phyloP scores from a whole-genome alignment of 2,329 filamentous ascomycete species.

The Aspergillus proliferans region DNA sequence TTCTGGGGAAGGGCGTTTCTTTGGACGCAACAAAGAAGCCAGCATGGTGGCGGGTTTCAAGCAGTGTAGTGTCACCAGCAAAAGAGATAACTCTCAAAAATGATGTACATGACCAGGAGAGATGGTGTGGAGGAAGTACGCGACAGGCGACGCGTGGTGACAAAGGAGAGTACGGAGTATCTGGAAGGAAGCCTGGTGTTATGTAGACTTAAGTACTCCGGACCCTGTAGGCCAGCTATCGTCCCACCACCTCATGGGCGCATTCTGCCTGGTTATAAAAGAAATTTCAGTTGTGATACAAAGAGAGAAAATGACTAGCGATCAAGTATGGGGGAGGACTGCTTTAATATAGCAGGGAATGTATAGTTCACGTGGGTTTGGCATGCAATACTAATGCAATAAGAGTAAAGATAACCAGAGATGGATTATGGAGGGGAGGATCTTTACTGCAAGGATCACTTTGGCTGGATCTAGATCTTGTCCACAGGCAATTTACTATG shows the following conservation, averaged over 20 bases:
- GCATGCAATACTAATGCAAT: neutral
- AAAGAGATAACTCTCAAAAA: neutral
- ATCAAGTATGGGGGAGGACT: too few species aligned
- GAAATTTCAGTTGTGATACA: too few species aligned
- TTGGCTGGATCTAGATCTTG: too few species aligned
- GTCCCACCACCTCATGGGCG: too few species aligned
- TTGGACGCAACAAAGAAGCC: conserved; percentile 26
- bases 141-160: neutral
- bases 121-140: neutral
- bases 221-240: too few species aligned
- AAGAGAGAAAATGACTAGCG: too few species aligned
- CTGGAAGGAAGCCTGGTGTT: too few species aligned
- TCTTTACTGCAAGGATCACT: neutral
- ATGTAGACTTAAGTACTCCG: too few species aligned
- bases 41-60: conserved; percentile 17
- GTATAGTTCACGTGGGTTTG: neutral
- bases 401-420: neutral
- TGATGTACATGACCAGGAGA: neutral
- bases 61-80: too few species aligned
- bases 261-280: too few species aligned
- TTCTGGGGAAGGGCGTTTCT: conserved; percentile 21
- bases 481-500: too few species aligned
- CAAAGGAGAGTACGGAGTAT: neutral
- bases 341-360: neutral
- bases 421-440: neutral